Percentiles rank a stretch among this genome's conserved stretches.
These are phyloP conservation scores for Mortierella sp. DNA, from an alignment of 371 early-diverging fungal genomes.

Conservation along the genomic window DNA sequence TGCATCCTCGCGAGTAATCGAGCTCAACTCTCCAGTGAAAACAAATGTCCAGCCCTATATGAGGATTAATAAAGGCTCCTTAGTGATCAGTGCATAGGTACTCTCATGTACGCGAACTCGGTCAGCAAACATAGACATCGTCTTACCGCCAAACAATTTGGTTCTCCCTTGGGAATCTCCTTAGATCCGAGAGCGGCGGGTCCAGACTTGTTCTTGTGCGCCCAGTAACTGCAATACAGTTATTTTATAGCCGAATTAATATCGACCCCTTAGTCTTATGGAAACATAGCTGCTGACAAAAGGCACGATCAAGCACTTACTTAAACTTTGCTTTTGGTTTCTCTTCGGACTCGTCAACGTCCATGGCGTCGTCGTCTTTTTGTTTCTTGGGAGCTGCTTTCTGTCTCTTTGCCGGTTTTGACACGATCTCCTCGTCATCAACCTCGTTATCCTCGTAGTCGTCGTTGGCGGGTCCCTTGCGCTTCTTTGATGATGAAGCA, in stretches of 20 bases:
- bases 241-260: not conserved
- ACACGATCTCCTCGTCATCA: constrained; percentile 37
- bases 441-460: constrained; percentile 44
- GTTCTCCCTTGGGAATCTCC: constrained; percentile 82
- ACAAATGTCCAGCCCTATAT: constrained; percentile 88
- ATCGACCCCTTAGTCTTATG: not conserved
- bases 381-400: constrained; percentile 35
- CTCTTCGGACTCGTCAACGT: constrained; percentile 41
- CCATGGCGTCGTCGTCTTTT: constrained; percentile 44
- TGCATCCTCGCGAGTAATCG: constrained; percentile 83
- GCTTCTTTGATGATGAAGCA: constrained; percentile 27
- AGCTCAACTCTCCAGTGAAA: constrained; percentile 89
- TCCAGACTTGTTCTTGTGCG: constrained; percentile 62
- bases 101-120: too few species aligned
- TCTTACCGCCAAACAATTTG: constrained; percentile 75
- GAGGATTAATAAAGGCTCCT: not conserved
- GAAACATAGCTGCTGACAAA: too few species aligned
- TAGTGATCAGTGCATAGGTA: not conserved
- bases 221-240: constrained; percentile 45
- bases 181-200: constrained; percentile 82
- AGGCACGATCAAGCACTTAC: constrained; percentile 1
- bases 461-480: constrained; percentile 24
- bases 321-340: constrained; percentile 50
- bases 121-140: not conserved
- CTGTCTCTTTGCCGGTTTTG: constrained; percentile 39